These are phyloP conservation scores for Dendryphion nanum DNA, from an alignment of 2,329 filamentous ascomycete genomes.

Conservation along the genomic window DNA sequence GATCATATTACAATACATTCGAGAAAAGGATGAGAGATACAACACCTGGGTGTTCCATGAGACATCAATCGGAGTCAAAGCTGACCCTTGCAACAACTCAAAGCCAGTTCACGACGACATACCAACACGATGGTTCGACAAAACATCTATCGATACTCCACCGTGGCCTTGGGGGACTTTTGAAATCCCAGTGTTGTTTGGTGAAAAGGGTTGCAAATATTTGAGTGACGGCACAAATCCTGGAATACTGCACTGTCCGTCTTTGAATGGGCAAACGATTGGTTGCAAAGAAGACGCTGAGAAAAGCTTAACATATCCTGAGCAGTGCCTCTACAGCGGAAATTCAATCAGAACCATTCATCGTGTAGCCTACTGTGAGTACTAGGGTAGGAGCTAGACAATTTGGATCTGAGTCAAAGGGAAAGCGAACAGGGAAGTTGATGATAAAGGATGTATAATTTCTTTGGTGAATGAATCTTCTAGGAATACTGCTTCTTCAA, in stretches of 20 bases:
- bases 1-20: no score
- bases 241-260: conserved; percentile 3
- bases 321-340: no score
- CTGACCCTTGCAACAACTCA: not conserved
- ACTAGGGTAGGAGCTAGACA: no score
- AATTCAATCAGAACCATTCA: no score
- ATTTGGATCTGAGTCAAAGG: no score
- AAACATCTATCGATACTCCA: conserved; percentile 1
- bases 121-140: conserved; percentile 3
- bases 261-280: not conserved
- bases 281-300: not conserved
- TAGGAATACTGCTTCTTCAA: no score
- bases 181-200: conserved; percentile 1
- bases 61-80: not conserved
- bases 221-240: conserved; percentile 1
- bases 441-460: no score
- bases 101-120: conserved; percentile 1
- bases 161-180: conserved; percentile 5
- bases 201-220: conserved; percentile 4
- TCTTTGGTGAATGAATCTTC: no score
- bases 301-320: no score
- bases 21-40: not conserved
- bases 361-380: no score
- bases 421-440: no score
- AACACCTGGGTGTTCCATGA: conserved; percentile 4